These are phyloP conservation scores for Candida yuanshanica DNA, from an alignment of 805 yeast genomes.

Conservation along the genomic window DNA sequence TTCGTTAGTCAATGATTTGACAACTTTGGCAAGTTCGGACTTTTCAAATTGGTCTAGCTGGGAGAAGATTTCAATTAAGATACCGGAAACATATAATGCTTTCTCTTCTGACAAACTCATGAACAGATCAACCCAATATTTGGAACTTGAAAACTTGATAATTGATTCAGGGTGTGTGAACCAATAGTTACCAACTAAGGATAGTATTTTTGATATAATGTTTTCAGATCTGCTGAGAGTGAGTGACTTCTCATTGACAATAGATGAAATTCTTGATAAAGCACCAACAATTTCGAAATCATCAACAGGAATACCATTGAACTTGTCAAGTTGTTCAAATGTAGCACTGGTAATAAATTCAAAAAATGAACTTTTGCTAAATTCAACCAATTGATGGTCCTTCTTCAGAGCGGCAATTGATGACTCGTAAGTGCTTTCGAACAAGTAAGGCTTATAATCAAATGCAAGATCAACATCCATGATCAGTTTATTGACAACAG, in stretches of 20 bases:
- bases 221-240: slow-evolving; percentile 20
- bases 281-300: slow-evolving; percentile 45
- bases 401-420: slow-evolving; percentile 8
- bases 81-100: slow-evolving; percentile 25
- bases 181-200: slow-evolving; percentile 40
- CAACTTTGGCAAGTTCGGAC: slow-evolving; percentile 10
- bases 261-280: slow-evolving; percentile 31
- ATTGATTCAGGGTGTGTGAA: slow-evolving; percentile 14
- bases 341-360: slow-evolving; percentile 31
- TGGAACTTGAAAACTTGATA: slow-evolving; percentile 13
- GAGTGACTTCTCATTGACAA: slow-evolving; percentile 24
- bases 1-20: slow-evolving; percentile 2
- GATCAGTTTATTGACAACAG: slow-evolving; percentile 8
- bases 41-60: slow-evolving; percentile 23
- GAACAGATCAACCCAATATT: slow-evolving; percentile 28
- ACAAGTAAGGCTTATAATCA: slow-evolving; percentile 17
- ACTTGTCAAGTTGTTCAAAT: slow-evolving; percentile 20
- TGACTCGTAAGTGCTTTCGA: slow-evolving; percentile 12
- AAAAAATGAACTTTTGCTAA: slow-evolving; percentile 26
- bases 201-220: slow-evolving; percentile 32
- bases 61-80: slow-evolving; percentile 32
- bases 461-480: slow-evolving; percentile 15
- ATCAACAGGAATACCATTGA: slow-evolving; percentile 35
- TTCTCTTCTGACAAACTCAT: slow-evolving; percentile 16
- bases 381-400: slow-evolving; percentile 12